These are phyloP conservation scores for Fusarium beomiforme DNA, from an alignment of 2,329 filamentous ascomycete genomes.

Conservation along the genomic window DNA sequence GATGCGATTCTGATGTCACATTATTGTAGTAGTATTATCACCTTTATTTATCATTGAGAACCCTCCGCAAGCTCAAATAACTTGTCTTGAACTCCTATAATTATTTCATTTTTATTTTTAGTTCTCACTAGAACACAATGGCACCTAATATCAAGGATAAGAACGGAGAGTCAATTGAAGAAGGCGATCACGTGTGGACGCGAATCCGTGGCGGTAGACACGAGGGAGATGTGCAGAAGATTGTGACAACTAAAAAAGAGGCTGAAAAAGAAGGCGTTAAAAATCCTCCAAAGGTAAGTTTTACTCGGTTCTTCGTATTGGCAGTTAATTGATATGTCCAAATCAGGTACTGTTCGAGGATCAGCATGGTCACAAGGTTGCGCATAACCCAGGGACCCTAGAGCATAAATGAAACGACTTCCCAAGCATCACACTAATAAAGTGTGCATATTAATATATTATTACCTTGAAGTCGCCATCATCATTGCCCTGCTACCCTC, in stretches of 20 bases:
- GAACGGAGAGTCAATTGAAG: not conserved
- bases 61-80: not conserved
- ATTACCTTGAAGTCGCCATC: not conserved
- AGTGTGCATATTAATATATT: not conserved
- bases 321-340: not conserved
- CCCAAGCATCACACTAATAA: not conserved
- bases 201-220: not conserved
- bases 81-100: not conserved
- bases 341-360: not conserved
- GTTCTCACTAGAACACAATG: not conserved
- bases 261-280: not conserved
- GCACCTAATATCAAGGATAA: not conserved
- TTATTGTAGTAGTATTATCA: not conserved
- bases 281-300: not conserved
- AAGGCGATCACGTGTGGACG: not conserved
- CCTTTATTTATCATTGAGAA: not conserved
- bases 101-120: not conserved
- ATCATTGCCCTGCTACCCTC: not conserved
- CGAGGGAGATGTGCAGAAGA: not conserved
- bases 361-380: not conserved
- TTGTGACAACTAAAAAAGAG: not conserved
- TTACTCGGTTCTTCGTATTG: not conserved
- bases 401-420: not conserved
- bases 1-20: not conserved
- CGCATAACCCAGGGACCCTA: not conserved